Conservation (phyloP, 2,329 filamentous ascomycete species). For the Exutisphaerella laricina region DNA sequence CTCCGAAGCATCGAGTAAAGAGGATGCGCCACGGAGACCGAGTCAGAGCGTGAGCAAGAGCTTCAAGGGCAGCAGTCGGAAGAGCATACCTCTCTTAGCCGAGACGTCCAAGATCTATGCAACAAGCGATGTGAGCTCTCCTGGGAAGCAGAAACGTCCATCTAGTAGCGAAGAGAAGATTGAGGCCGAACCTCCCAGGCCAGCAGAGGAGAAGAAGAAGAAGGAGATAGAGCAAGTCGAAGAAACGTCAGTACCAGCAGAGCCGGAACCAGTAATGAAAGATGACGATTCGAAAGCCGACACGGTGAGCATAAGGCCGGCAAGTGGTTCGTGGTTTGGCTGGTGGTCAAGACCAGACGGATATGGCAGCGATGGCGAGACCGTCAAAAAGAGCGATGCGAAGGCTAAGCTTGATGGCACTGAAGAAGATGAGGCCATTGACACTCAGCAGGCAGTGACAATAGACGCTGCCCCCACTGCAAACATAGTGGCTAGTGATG, state of each 20-base stretch:
- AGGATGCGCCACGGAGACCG: constrained; percentile 25
- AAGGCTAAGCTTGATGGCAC: constrained; percentile 25
- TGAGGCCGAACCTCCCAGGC: constrained; percentile 17
- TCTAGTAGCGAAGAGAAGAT: constrained; percentile 20
- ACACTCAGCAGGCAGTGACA: constrained; percentile 38
- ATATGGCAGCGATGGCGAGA: constrained; percentile 36
- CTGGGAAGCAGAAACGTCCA: constrained; percentile 24
- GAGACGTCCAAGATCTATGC: constrained; percentile 45
- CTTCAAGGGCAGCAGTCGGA: constrained; percentile 40
- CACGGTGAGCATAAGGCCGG: constrained; percentile 19
- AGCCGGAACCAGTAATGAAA: constrained; percentile 36
- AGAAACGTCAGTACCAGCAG: constrained; percentile 41
- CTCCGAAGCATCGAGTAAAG: constrained; percentile 32
- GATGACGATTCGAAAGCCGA: constrained; percentile 22
- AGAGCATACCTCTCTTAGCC: constrained; percentile 41
- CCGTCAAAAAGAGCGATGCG: constrained; percentile 25
- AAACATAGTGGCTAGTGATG: constrained; percentile 1
- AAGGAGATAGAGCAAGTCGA: constrained; percentile 20
- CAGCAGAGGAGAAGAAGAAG: constrained; percentile 16
- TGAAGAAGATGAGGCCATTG: constrained; percentile 35
- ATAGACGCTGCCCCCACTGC: constrained; percentile 14
- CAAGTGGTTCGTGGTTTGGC: constrained; percentile 38
- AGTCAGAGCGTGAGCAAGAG: constrained; percentile 35
- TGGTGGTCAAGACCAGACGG: constrained; percentile 50
- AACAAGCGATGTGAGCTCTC: constrained; percentile 26